Percentiles rank a stretch among this genome's conserved stretches.
Conservation (phyloP, 768 basidiomycete genomes). For the Tylopilus sp. region DNA sequence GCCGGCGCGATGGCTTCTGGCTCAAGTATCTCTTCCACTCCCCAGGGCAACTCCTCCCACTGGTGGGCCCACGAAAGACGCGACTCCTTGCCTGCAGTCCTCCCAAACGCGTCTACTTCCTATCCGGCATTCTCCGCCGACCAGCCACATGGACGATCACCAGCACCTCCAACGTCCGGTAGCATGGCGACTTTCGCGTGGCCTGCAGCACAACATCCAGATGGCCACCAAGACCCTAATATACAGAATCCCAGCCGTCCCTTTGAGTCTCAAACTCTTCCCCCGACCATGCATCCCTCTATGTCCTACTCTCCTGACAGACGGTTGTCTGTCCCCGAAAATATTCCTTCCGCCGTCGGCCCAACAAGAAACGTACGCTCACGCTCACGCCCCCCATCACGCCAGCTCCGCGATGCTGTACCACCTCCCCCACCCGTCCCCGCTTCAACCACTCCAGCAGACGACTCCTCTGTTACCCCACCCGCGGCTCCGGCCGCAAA, state of each 20-base stretch:
- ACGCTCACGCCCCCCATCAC: constrained; percentile 70
- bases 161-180: constrained; percentile 53
- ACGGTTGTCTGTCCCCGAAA: constrained; percentile 74
- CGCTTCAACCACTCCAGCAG: constrained; percentile 35
- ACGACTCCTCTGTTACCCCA: constrained; percentile 41
- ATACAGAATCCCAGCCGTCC: constrained; percentile 40
- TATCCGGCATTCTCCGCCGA: constrained; percentile 61
- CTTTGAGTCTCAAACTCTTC: constrained; percentile 46
- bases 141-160: constrained; percentile 59
- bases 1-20: constrained; percentile 42
- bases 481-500: constrained; percentile 35
- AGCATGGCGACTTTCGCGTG: constrained; percentile 72
- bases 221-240: constrained; percentile 45
- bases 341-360: constrained; percentile 41
- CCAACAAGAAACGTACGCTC: constrained; percentile 57
- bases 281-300: constrained; percentile 54
- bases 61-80: constrained; percentile 70
- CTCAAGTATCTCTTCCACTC: constrained; percentile 25
- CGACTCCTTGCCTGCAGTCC: constrained; percentile 68
- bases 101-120: constrained; percentile 55
- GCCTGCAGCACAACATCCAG: constrained; percentile 49
- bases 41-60: constrained; percentile 29
- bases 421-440: constrained; percentile 35
- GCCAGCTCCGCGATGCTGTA: constrained; percentile 46
- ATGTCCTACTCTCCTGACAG: constrained; percentile 61